Conservation (phyloP, 345 rosid genomes). For the Arabidopsis arenosa region DNA sequence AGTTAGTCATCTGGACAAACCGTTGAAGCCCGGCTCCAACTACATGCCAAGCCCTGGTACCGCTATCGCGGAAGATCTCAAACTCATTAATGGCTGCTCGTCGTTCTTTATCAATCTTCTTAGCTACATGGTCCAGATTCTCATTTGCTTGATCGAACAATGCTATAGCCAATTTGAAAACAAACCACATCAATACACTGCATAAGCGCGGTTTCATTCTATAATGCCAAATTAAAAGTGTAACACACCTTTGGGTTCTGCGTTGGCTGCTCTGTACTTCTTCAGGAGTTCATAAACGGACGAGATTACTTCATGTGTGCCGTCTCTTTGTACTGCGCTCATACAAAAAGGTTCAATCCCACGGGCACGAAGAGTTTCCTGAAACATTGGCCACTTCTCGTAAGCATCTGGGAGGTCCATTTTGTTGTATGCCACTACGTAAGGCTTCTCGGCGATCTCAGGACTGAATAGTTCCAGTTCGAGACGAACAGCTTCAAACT, state of each 20-base stretch:
- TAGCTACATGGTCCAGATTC: conserved; percentile 81
- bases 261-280: conserved; percentile 56
- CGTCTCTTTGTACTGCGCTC: conserved; percentile 85
- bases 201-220: background rate
- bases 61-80: conserved; percentile 64
- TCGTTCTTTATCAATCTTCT: conserved; percentile 68
- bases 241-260: conserved; percentile 63
- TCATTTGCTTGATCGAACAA: conserved; percentile 34
- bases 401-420: conserved; percentile 93
- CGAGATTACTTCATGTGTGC: conserved; percentile 73
- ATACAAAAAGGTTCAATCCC: conserved; percentile 78
- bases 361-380: conserved; percentile 63
- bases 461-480: conserved; percentile 94
- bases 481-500: conserved; percentile 92
- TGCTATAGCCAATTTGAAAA: conserved; percentile 27
- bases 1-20: conserved; percentile 97
- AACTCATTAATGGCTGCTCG: conserved; percentile 78
- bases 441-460: conserved; percentile 82
- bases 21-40: conserved; percentile 85
- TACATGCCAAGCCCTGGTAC: conserved; percentile 74
- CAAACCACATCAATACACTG: background rate
- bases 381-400: conserved; percentile 74
- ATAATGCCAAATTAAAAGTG: conserved; percentile 19
- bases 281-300: conserved; percentile 68
- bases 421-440: conserved; percentile 80